Percentiles rank a stretch among this genome's conserved stretches.
These are phyloP conservation scores for Pichia terricola DNA, from an alignment of 1,139 yeast genomes.

Conservation along the genomic window DNA sequence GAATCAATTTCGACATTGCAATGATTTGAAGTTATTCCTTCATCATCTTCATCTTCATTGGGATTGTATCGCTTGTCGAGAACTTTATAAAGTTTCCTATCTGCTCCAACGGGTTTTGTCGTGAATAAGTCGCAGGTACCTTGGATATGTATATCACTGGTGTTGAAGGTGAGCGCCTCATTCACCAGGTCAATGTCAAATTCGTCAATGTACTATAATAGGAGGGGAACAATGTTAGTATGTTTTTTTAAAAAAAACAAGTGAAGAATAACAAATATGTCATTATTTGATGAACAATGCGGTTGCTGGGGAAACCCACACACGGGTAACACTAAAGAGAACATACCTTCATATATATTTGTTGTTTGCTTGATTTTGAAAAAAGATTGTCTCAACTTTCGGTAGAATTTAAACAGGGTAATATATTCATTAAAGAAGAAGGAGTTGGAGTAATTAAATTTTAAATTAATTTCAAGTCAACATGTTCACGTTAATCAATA, in stretches of 20 bases:
- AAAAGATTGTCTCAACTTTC: no score
- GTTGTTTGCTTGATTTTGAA: no score
- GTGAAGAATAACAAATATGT: no score
- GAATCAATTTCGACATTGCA: background rate
- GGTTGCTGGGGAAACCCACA: background rate
- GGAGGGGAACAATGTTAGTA: background rate
- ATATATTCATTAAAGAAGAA: no score
- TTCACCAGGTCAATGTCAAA: conserved; percentile 84
- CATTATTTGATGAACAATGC: no score
- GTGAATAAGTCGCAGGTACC: conserved; percentile 96
- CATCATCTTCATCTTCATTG: conserved; percentile 2
- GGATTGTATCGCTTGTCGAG: conserved; percentile 52
- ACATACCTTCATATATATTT: no score
- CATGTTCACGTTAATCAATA: no score
- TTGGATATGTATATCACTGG: conserved; percentile 74
- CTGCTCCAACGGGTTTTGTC: conserved; percentile 87
- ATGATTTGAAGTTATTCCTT: conserved; percentile 4
- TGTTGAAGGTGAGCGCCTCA: conserved; percentile 78
- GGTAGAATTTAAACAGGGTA: no score
- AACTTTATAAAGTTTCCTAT: conserved; percentile 77
- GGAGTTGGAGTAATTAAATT: no score
- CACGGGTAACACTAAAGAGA: no score
- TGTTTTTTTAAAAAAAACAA: no score
- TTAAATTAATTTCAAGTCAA: no score
- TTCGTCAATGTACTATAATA: conserved; percentile 70